Evolutionary conservation across 768 basidiomycete genomes (phyloP).

Genomic region (Mycena vulgaris): DNA sequence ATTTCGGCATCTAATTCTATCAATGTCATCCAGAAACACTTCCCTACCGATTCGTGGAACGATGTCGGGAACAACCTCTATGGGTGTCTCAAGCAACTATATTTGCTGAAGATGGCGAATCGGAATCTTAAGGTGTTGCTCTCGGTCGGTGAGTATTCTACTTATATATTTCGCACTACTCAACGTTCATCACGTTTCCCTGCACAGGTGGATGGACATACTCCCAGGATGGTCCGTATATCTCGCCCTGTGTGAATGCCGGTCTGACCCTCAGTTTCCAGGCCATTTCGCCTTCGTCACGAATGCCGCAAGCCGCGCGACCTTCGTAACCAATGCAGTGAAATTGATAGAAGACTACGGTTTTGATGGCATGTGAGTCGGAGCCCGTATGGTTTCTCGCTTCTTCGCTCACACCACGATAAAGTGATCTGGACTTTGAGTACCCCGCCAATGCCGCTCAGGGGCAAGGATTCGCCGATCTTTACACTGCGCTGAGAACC

Average conservation of each 20-base stretch:
- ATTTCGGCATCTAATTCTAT: constrained; percentile 7
- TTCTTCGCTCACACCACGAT: constrained; percentile 11
- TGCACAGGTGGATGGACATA: constrained; percentile 84
- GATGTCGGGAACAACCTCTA: constrained; percentile 86
- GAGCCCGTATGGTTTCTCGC: background rate
- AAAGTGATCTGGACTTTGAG: constrained; percentile 84
- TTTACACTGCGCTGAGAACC: constrained; percentile 73
- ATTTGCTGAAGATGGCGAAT: constrained; percentile 72
- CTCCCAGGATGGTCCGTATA: constrained; percentile 65
- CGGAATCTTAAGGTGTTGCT: constrained; percentile 69
- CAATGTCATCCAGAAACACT: constrained; percentile 72
- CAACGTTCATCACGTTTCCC: too few relatives aligned
- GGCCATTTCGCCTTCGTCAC: constrained; percentile 81
- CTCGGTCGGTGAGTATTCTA: too few relatives aligned
- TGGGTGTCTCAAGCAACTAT: constrained; percentile 84
- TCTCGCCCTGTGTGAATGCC: background rate
- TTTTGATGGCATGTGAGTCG: constrained; percentile 80
- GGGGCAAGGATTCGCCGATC: constrained; percentile 77
- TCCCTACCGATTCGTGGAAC: constrained; percentile 79
- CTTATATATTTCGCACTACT: too few relatives aligned
- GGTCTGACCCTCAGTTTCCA: constrained; percentile 31
- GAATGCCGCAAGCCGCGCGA: constrained; percentile 62
- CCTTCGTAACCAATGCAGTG: constrained; percentile 75
- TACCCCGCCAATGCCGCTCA: constrained; percentile 73
- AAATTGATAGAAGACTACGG: constrained; percentile 81